A percentile compares a stretch with the other conserved stretches of the same genome.
Conservation (phyloP, 2,329 filamentous ascomycete genomes). For the Alternaria sp. region DNA sequence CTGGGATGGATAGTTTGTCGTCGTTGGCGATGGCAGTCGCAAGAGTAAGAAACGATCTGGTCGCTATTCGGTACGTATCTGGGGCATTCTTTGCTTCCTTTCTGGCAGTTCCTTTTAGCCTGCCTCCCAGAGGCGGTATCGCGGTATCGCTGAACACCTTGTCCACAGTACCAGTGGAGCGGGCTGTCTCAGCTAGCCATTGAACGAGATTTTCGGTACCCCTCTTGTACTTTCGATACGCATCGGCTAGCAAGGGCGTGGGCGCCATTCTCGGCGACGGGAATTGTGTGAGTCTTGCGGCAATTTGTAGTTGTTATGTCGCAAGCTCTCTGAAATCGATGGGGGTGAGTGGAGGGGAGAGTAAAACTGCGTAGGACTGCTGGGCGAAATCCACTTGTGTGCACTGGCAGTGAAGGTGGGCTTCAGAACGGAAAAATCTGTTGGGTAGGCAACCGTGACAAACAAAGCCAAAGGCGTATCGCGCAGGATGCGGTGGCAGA, state of each 20-base stretch:
- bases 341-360: too few species aligned
- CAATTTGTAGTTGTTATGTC: too few species aligned
- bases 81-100: not conserved
- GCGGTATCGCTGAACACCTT: not conserved
- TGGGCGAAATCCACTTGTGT: too few species aligned
- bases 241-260: not conserved
- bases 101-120: not conserved
- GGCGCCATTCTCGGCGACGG: not conserved
- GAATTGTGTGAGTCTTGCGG: too few species aligned
- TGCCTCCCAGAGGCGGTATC: not conserved
- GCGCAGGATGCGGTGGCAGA: too few species aligned
- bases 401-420: not conserved
- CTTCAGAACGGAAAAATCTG: not conserved
- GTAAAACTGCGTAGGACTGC: too few species aligned
- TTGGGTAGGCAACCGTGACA: not conserved
- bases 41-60: not conserved
- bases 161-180: not conserved
- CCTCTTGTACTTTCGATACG: not conserved
- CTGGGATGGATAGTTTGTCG: too few species aligned
- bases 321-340: too few species aligned
- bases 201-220: not conserved
- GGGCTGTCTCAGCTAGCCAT: not conserved
- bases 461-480: too few species aligned
- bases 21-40: not conserved
- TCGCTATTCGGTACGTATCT: not conserved